Conservation (phyloP, 441 rosid genomes). For the Francoa sonchifolia region DNA sequence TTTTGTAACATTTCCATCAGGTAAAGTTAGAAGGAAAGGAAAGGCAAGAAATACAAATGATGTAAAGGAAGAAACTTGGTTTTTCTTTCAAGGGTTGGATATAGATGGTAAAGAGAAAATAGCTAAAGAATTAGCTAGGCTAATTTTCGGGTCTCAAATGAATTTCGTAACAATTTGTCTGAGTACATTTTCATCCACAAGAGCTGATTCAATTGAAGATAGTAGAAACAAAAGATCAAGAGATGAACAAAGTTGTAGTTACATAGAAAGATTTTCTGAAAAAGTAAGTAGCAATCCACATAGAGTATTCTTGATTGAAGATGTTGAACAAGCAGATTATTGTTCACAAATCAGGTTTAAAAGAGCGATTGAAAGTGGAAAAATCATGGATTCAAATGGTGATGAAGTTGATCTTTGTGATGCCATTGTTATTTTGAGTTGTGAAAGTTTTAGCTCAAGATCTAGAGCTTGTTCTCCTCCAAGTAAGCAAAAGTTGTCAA, state of each 20-base stretch:
- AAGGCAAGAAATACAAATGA: constrained; percentile 11
- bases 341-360: constrained; percentile 47
- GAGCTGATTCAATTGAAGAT: constrained; percentile 37
- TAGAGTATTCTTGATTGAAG: constrained; percentile 50
- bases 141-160: constrained; percentile 33
- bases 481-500: constrained; percentile 13
- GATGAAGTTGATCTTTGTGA: constrained; percentile 33
- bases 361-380: constrained; percentile 61
- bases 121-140: constrained; percentile 41
- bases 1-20: too few species aligned
- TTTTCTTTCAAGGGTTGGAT: constrained; percentile 52
- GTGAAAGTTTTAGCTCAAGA: constrained; percentile 52
- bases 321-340: constrained; percentile 44
- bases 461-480: constrained; percentile 51
- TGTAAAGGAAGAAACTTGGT: constrained; percentile 49
- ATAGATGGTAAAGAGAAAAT: constrained; percentile 38
- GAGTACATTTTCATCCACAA: constrained; percentile 47
- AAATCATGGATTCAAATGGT: constrained; percentile 20
- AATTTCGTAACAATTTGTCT: constrained; percentile 32
- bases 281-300: constrained; percentile 36
- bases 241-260: constrained; percentile 30
- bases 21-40: constrained; percentile 32
- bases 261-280: constrained; percentile 42
- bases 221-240: constrained; percentile 37
- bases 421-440: constrained; percentile 49